A percentile compares a stretch with the other conserved stretches of the same genome.
phyloP scores from a whole-genome alignment of 805 yeast genomes.

The Wickerhamomyces canadensis region DNA sequence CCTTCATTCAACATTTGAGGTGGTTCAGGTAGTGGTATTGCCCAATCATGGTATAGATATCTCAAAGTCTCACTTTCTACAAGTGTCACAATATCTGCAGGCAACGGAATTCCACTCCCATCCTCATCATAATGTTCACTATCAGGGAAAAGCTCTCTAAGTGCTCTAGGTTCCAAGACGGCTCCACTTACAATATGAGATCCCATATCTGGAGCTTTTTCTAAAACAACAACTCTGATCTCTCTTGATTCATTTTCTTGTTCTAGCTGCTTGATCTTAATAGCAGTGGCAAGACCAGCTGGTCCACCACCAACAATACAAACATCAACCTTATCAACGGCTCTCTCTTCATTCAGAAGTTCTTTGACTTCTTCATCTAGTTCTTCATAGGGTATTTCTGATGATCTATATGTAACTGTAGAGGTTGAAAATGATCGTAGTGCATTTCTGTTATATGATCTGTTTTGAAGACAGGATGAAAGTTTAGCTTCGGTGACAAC shows the following conservation, averaged over 20 bases:
- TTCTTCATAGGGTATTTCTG: conserved; percentile 23
- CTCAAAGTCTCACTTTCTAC: conserved; percentile 75
- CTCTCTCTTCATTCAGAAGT: conserved; percentile 58
- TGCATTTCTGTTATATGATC: no score
- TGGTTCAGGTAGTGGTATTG: conserved; percentile 84
- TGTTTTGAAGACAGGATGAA: no score
- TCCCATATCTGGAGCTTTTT: conserved; percentile 91
- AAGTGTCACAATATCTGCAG: conserved; percentile 66
- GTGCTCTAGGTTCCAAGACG: conserved; percentile 83
- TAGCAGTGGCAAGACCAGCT: conserved; percentile 94
- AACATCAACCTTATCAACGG: conserved; percentile 83
- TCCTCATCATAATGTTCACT: conserved; percentile 45
- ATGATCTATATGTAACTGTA: conserved; percentile 7
- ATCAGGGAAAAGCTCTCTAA: conserved; percentile 77
- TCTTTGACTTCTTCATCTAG: conserved; percentile 40
- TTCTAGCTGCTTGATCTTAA: conserved; percentile 80
- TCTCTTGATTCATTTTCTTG: conserved; percentile 56
- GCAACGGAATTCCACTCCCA: conserved; percentile 65
- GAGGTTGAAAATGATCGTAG: neutral
- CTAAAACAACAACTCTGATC: conserved; percentile 81
- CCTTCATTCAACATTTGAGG: conserved; percentile 82
- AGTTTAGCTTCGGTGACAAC: no score
- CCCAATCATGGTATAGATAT: conserved; percentile 52
- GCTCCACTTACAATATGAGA: conserved; percentile 92
- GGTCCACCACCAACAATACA: conserved; percentile 98